A percentile compares a stretch with the other conserved stretches of the same genome.
Evolutionary conservation across 1,284 basidiomycete species (phyloP).

Genomic region (Tetrapyrgos nigripes): DNA sequence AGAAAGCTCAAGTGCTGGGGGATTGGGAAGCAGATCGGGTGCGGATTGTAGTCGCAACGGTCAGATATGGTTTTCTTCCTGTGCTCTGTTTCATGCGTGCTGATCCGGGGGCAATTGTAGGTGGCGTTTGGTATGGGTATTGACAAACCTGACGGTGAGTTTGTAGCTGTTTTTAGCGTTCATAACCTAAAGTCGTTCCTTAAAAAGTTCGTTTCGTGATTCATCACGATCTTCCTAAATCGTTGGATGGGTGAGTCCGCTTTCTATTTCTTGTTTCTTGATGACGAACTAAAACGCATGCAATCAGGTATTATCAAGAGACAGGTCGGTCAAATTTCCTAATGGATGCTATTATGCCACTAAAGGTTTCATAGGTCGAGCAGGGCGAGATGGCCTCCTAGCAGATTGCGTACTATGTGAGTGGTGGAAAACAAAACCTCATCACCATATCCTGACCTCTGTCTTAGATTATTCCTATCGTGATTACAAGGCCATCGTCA

Average conservation of each 20-base stretch:
- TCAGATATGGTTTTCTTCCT: constrained; percentile 31
- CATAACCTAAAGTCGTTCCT: neutral
- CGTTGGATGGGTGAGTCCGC: constrained; percentile 48
- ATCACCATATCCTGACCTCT: neutral
- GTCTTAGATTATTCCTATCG: constrained; percentile 44
- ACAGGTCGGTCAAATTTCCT: constrained; percentile 32
- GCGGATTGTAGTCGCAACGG: constrained; percentile 92
- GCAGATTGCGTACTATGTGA: constrained; percentile 54
- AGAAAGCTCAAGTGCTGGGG: constrained; percentile 70
- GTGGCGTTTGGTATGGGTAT: constrained; percentile 95
- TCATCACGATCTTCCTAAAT: constrained; percentile 52
- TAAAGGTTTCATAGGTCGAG: constrained; percentile 35
- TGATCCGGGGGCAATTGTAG: constrained; percentile 37
- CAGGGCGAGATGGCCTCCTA: constrained; percentile 52
- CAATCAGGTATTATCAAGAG: constrained; percentile 54
- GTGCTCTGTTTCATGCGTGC: constrained; percentile 18
- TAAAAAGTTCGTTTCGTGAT: constrained; percentile 54
- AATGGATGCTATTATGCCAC: neutral
- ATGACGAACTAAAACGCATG: neutral
- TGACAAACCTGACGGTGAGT: constrained; percentile 46
- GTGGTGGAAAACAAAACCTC: constrained; percentile 18
- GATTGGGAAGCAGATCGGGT: constrained; percentile 81
- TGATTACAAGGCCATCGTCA: constrained; percentile 43
- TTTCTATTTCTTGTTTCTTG: neutral
- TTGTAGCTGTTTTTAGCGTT: neutral